Conservation (phyloP, 371 early-diverging fungal genomes). For the Rhizomucor miehei region DNA sequence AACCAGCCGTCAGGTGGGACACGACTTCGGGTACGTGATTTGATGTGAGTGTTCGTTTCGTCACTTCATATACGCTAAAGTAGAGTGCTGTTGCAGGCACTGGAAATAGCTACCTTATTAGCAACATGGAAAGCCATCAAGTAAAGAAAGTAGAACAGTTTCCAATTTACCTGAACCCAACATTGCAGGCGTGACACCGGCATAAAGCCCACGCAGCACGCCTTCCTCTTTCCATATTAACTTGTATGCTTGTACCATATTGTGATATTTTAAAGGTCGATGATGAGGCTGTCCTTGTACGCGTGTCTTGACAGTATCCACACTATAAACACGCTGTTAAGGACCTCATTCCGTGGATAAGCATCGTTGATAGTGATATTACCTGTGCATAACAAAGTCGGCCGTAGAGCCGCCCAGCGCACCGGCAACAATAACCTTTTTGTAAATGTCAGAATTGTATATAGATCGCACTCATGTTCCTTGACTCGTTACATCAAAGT, state of each 20-base stretch:
- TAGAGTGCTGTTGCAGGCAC: slow-evolving; percentile 70
- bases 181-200: slow-evolving; percentile 74
- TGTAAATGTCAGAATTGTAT: neutral
- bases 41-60: slow-evolving; percentile 63
- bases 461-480: neutral
- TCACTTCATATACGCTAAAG: slow-evolving; percentile 74
- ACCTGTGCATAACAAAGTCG: slow-evolving; percentile 77
- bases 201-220: slow-evolving; percentile 65
- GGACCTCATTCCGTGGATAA: neutral
- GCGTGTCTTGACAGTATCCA: slow-evolving; percentile 81
- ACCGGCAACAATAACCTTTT: slow-evolving; percentile 65
- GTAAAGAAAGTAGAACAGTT: too few species aligned
- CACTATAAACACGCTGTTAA: slow-evolving; percentile 31
- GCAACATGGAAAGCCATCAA: neutral
- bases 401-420: slow-evolving; percentile 71
- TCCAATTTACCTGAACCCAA: slow-evolving; percentile 61
- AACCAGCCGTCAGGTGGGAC: slow-evolving; percentile 71
- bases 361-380: neutral
- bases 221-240: slow-evolving; percentile 71
- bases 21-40: slow-evolving; percentile 56
- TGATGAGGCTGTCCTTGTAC: slow-evolving; percentile 64
- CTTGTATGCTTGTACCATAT: slow-evolving; percentile 65
- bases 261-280: slow-evolving; percentile 55
- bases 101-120: slow-evolving; percentile 12
- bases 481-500: slow-evolving; percentile 36